Conservation (phyloP, 768 basidiomycete species). For the Trametes coccinea region DNA sequence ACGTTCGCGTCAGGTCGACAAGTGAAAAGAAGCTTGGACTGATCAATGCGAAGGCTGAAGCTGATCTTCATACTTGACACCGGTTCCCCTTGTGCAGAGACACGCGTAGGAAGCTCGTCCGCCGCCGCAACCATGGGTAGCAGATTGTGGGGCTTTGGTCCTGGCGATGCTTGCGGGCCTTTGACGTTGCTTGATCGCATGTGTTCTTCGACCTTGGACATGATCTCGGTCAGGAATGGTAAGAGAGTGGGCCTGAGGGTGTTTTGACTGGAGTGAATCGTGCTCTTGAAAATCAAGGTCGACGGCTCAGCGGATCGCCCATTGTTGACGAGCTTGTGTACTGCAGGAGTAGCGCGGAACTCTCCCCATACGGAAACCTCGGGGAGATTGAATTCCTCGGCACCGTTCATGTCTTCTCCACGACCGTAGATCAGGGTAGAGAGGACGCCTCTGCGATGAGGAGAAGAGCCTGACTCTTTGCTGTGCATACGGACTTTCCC, state of each 20-base stretch:
- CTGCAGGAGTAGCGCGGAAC: slow-evolving; percentile 61
- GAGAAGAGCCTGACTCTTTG: slow-evolving; percentile 39
- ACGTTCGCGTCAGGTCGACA: slow-evolving; percentile 94
- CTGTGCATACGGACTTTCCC: slow-evolving; percentile 81
- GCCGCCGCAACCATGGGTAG: slow-evolving; percentile 16
- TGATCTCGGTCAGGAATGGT: slow-evolving; percentile 80
- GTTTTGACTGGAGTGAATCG: slow-evolving; percentile 90
- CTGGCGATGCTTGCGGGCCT: slow-evolving; percentile 20
- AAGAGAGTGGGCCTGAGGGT: slow-evolving; percentile 78
- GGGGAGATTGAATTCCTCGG: slow-evolving; percentile 72
- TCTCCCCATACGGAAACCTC: slow-evolving; percentile 82
- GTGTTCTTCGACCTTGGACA: slow-evolving; percentile 67
- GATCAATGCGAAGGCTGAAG: slow-evolving; percentile 89
- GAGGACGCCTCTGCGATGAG: slow-evolving; percentile 39
- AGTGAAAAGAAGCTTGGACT: slow-evolving; percentile 81
- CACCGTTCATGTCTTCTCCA: slow-evolving; percentile 43
- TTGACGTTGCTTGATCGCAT: slow-evolving; percentile 54
- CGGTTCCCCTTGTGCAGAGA: slow-evolving; percentile 20
- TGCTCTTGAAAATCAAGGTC: slow-evolving; percentile 76
- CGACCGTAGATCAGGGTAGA: slow-evolving; percentile 44
- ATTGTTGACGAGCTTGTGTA: slow-evolving; percentile 35
- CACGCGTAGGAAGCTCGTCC: slow-evolving; percentile 14
- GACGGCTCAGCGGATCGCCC: slow-evolving; percentile 47
- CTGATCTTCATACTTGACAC: slow-evolving; percentile 66
- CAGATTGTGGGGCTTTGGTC: slow-evolving; percentile 5